Evolutionary conservation across 2,329 filamentous ascomycete genomes (phyloP).

Genomic region (Purpureocillium takamizusanense): DNA sequence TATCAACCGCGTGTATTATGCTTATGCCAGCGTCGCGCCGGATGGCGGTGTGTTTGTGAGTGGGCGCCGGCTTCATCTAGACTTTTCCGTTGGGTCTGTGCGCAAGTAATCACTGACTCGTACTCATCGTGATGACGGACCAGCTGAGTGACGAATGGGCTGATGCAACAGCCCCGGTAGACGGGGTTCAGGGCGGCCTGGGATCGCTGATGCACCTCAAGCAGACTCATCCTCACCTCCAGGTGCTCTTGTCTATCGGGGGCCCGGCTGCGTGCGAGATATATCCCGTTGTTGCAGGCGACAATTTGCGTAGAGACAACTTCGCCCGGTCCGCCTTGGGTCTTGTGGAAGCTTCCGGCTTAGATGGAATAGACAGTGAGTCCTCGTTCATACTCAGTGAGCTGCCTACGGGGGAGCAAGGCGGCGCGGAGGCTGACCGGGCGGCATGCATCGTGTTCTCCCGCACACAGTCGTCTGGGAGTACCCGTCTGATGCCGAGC

Average conservation of each 20-base stretch:
- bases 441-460: background rate
- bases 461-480: slow-evolving; percentile 65
- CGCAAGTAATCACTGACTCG: slow-evolving; percentile 14
- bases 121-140: slow-evolving; percentile 5
- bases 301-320: slow-evolving; percentile 50
- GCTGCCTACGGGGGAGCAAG: too few relatives aligned
- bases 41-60: slow-evolving; percentile 70
- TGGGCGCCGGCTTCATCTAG: slow-evolving; percentile 10
- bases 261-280: slow-evolving; percentile 56
- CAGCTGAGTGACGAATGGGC: slow-evolving; percentile 75
- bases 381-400: slow-evolving; percentile 5
- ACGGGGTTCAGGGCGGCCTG: slow-evolving; percentile 62
- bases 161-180: slow-evolving; percentile 62
- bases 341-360: slow-evolving; percentile 60
- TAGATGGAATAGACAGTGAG: slow-evolving; percentile 58
- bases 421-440: slow-evolving; percentile 1
- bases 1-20: slow-evolving; percentile 76
- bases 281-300: slow-evolving; percentile 59
- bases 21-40: slow-evolving; percentile 64
- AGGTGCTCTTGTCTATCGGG: slow-evolving; percentile 70
- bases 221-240: slow-evolving; percentile 58
- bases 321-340: slow-evolving; percentile 61
- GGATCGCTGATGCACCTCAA: slow-evolving; percentile 68
- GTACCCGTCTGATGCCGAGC: slow-evolving; percentile 55
- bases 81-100: slow-evolving; percentile 3